Evolutionary conservation across 805 yeast genomes (phyloP), one percentile per base, ranked within the genome.

Genomic region (Yarrowia sp.): DNA sequence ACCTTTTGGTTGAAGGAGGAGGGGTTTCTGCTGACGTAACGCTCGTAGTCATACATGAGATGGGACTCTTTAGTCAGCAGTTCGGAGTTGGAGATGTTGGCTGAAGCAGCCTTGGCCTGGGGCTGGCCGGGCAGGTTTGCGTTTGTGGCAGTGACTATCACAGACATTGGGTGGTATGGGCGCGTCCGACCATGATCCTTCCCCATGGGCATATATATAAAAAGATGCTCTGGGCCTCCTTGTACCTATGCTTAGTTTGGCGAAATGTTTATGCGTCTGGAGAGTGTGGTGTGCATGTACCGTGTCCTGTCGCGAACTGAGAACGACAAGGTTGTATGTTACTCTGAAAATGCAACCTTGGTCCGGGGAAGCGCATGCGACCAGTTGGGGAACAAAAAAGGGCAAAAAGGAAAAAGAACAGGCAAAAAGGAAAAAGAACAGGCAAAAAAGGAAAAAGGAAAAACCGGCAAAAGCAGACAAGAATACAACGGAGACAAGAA

Each of bases 1-100:
- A 69, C 58, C 22, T 62, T 54, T 32, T 62, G 67, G 41, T 66
- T 59, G 26, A 70, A 64, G 30, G 21, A 44, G 10, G 64, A 58
- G 19, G 68, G 68, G 52, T 38, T 12, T 16, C 17, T 26, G 21
- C 19, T 22, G 19, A 26, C 52, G 36, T 64, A 59, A 17, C 52
- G 44, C 35, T 54, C 61, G n/a, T n/a, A 54, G 46, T 54, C 61
- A 14, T 17, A 17, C 41, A 51, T 6, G 21, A 51, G 41, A n/a
- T 19, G 30, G 3, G 58, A 51, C 30, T 22, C 52, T 14, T 16
- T 24, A 14, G 49, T 44, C 49, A 44, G 36, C 24, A 46, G 36
- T 17, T 46, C 56, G 12, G 54, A 30, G n/a, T n/a, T n/a, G 35
- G 24, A n/a, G 8, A 32, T 26, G 30, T 8, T 26, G 8, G 30